Evolutionary conservation across 495 filamentous ascomycete genomes (phyloP).

Genomic region (Aspergillus indologenus): DNA sequence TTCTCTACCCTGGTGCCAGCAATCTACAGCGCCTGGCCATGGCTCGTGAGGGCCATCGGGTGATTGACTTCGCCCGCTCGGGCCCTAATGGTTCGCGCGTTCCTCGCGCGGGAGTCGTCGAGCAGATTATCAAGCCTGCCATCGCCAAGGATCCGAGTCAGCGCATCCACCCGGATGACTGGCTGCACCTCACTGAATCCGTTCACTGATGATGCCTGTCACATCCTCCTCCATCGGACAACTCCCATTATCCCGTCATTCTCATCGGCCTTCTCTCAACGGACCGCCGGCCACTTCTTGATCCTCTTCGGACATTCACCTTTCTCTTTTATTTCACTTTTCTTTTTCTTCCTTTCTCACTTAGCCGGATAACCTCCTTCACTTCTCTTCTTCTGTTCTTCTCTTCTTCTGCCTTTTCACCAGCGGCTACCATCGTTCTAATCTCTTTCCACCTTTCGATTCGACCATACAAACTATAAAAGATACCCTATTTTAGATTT

Average conservation of each 20-base stretch:
- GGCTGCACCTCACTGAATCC: constrained; percentile 24
- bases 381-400: not conserved
- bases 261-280: not conserved
- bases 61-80: constrained; percentile 43
- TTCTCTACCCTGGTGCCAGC: constrained; percentile 49
- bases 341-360: constrained; percentile 3
- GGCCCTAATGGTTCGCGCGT: constrained; percentile 41
- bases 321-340: constrained; percentile 7
- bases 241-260: not conserved
- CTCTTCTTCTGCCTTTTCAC: constrained; percentile 7
- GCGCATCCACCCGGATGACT: constrained; percentile 35
- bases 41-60: constrained; percentile 47
- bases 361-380: not conserved
- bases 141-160: constrained; percentile 41
- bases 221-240: constrained; percentile 2
- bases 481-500: constrained; percentile 18
- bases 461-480: constrained; percentile 9
- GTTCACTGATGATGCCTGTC: not conserved
- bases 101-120: constrained; percentile 43
- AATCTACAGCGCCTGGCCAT: constrained; percentile 43
- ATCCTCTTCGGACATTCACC: constrained; percentile 6
- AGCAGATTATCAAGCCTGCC: constrained; percentile 39
- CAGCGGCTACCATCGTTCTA: not conserved
- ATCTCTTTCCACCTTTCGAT: constrained; percentile 1
- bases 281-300: not conserved